These are phyloP conservation scores for Myriosclerotinia curreyana DNA, from an alignment of 2,329 filamentous ascomycete species.

Conservation along the genomic window DNA sequence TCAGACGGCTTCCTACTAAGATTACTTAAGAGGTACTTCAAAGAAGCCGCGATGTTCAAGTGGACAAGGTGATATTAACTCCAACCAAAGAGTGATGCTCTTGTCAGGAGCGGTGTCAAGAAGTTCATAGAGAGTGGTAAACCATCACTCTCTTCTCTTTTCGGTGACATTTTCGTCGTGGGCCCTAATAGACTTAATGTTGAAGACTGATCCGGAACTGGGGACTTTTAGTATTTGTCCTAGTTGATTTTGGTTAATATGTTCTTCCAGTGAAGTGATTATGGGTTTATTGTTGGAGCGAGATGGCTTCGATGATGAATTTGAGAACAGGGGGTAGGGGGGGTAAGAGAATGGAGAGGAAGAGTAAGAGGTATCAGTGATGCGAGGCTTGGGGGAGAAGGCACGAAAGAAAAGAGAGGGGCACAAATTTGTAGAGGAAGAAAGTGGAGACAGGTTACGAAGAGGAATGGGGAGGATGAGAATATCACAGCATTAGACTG, in stretches of 20 bases:
- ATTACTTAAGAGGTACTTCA: not conserved
- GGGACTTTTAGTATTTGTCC: not conserved
- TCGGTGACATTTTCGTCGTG: not conserved
- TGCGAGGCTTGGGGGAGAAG: not conserved
- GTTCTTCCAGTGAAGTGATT: not conserved
- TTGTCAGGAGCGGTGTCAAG: not conserved
- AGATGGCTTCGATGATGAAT: not conserved
- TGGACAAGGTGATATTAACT: not conserved
- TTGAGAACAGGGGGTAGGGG: not conserved
- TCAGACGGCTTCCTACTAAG: not conserved
- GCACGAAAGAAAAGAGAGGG: not conserved
- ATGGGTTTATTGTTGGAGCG: not conserved
- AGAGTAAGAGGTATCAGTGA: not conserved
- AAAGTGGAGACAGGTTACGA: not conserved
- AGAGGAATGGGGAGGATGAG: not conserved
- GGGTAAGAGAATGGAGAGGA: not conserved
- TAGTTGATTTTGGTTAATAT: not conserved
- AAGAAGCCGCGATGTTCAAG: not conserved
- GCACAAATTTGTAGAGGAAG: no score
- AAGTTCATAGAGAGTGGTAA: not conserved
- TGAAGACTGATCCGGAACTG: not conserved
- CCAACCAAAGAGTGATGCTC: not conserved
- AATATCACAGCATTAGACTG: not conserved
- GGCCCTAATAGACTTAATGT: not conserved
- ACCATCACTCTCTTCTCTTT: not conserved